phyloP scores from a whole-genome alignment of 208 protist species.

The Leptomonas seymouri region DNA sequence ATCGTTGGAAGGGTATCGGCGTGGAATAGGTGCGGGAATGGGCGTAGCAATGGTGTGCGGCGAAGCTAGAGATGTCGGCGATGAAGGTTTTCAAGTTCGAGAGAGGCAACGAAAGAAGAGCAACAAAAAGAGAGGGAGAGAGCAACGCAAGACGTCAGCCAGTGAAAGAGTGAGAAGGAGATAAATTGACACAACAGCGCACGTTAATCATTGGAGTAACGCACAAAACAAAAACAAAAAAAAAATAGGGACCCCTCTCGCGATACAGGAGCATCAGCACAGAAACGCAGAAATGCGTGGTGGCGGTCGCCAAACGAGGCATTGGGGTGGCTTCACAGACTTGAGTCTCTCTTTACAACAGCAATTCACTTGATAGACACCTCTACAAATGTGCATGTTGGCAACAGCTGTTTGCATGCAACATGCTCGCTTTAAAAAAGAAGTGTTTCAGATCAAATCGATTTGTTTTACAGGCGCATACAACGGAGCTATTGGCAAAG shows the following conservation, averaged over 20 bases:
- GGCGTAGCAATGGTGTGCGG: not conserved
- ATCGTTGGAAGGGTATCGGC: slow-evolving; percentile 24
- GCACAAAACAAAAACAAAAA: too few species aligned
- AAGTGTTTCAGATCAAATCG: not conserved
- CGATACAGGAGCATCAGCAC: too few species aligned
- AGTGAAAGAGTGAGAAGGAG: not conserved
- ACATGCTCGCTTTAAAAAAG: not conserved
- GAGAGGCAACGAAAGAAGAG: not conserved
- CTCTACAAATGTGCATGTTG: not conserved
- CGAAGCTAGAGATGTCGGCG: not conserved
- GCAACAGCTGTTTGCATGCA: not conserved
- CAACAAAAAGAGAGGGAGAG: not conserved
- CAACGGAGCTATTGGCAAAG: not conserved
- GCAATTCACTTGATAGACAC: too few species aligned
- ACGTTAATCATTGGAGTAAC: too few species aligned
- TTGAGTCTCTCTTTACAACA: too few species aligned
- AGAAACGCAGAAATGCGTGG: too few species aligned
- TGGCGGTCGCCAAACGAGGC: too few species aligned
- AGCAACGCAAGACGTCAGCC: not conserved
- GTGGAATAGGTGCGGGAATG: not conserved
- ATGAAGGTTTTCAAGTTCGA: not conserved
- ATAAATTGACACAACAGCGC: not conserved
- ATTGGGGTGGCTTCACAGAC: too few species aligned
- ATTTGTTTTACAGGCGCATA: slow-evolving; percentile 13
- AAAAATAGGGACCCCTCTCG: too few species aligned